Evolutionary conservation across 352 stramenopile genomes (phyloP).

Genomic region (Blastocystis sp.): DNA sequence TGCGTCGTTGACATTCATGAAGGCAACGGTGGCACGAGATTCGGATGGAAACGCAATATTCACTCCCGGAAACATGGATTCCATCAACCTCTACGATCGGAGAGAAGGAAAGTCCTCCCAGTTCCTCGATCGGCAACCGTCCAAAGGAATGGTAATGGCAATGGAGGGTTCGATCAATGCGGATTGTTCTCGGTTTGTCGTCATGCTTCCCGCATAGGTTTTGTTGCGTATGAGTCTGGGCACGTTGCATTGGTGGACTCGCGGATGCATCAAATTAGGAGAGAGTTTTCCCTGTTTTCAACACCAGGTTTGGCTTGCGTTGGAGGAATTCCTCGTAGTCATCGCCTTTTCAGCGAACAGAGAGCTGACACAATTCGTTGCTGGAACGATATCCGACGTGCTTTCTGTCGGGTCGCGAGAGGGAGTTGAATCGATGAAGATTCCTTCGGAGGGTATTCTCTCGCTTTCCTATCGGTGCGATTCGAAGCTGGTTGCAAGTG

Average conservation of each 20-base stretch:
- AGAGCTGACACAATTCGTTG: not conserved
- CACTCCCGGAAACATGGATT: conserved; percentile 5
- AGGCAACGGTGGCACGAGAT: not conserved
- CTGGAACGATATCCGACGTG: not conserved
- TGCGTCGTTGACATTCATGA: conserved; percentile 36
- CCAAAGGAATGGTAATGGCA: conserved; percentile 33
- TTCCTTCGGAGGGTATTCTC: not conserved
- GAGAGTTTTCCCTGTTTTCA: not conserved
- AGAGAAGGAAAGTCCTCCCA: not conserved
- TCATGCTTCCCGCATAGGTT: not conserved
- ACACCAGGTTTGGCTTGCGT: not conserved
- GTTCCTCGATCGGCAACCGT: not conserved
- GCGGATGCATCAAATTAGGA: not conserved
- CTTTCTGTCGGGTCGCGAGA: not conserved
- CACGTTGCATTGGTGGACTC: not conserved
- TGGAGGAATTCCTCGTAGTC: not conserved
- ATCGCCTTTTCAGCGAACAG: not conserved
- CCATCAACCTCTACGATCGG: not conserved
- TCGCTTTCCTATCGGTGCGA: not conserved
- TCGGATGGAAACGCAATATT: not conserved
- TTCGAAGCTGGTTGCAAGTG: not conserved
- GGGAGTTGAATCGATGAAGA: not conserved
- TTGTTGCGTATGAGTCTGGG: conserved; percentile 21
- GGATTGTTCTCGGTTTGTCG: not conserved
- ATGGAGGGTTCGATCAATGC: not conserved